phyloP scores from a whole-genome alignment of 805 yeast species.

The Yarrowia hollandica region DNA sequence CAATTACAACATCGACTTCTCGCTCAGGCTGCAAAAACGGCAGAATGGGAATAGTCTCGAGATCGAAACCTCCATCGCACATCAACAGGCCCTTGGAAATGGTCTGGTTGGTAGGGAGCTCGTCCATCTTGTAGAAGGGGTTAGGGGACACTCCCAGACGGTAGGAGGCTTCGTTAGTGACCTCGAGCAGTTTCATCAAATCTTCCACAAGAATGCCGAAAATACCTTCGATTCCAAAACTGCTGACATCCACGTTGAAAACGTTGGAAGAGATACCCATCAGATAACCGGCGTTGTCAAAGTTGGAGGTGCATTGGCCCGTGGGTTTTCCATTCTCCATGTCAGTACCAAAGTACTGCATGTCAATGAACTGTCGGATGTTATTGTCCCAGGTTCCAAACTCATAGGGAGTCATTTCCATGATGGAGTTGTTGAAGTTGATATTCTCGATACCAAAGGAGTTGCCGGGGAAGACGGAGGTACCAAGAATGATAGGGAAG shows the following conservation, averaged over 20 bases:
- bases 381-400: conserved; percentile 89
- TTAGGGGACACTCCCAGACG: conserved; percentile 70
- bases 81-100: conserved; percentile 49
- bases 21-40: conserved; percentile 63
- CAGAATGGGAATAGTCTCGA: conserved; percentile 59
- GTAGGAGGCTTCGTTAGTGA: conserved; percentile 50
- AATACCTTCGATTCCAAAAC: background rate
- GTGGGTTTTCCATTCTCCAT: conserved; percentile 59
- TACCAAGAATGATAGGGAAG: conserved; percentile 63
- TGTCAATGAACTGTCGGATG: conserved; percentile 61
- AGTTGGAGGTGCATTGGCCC: conserved; percentile 60
- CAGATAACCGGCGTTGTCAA: conserved; percentile 77
- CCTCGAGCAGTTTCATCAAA: conserved; percentile 49
- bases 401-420: conserved; percentile 55
- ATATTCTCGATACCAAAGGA: background rate
- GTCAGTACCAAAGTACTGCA: conserved; percentile 68
- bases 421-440: background rate
- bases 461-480: conserved; percentile 1
- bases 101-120: conserved; percentile 42
- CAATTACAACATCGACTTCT: conserved; percentile 60
- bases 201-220: conserved; percentile 50
- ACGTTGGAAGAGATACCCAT: conserved; percentile 81
- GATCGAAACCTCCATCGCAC: conserved; percentile 74
- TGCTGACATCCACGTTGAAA: conserved; percentile 54
- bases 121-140: conserved; percentile 58